Conservation (phyloP, 2,329 filamentous ascomycete genomes). For the Periconia sp. region DNA sequence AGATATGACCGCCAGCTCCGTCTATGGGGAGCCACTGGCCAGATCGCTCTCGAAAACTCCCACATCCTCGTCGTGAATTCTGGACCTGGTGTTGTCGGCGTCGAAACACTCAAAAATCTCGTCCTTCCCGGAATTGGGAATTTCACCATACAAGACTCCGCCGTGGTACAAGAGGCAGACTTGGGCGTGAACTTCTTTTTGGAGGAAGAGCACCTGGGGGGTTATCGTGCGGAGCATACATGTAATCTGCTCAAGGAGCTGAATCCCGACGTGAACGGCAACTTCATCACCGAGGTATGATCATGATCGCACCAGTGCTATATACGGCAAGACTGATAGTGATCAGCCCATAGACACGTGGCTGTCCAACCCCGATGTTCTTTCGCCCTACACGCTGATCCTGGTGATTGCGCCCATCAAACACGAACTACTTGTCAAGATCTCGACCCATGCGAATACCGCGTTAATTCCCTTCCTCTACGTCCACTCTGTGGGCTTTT, state of each 20-base stretch:
- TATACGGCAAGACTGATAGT: constrained; percentile 9
- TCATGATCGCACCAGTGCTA: background rate
- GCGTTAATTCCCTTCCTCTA: constrained; percentile 75
- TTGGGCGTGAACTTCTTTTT: constrained; percentile 97
- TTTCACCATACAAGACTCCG: constrained; percentile 87
- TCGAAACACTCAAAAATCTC: constrained; percentile 96
- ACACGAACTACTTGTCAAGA: constrained; percentile 51
- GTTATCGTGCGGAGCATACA: constrained; percentile 75
- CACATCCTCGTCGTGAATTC: constrained; percentile 91
- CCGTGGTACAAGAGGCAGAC: constrained; percentile 75
- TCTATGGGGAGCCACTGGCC: constrained; percentile 90
- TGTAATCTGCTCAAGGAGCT: constrained; percentile 79
- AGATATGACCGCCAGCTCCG: constrained; percentile 90
- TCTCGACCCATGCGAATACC: constrained; percentile 54
- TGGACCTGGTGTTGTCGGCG: constrained; percentile 80
- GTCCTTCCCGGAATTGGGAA: constrained; percentile 87
- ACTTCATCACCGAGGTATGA: constrained; percentile 62
- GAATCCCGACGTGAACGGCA: constrained; percentile 86
- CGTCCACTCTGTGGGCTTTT: constrained; percentile 88
- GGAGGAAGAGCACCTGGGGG: constrained; percentile 74
- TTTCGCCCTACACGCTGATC: constrained; percentile 60
- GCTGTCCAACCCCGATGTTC: constrained; percentile 42
- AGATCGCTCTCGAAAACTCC: constrained; percentile 85
- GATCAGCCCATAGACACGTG: constrained; percentile 49
- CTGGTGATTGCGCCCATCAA: constrained; percentile 63